Evolutionary conservation across 352 stramenopile species (phyloP).

Genomic region (Blastocystis sp.): DNA sequence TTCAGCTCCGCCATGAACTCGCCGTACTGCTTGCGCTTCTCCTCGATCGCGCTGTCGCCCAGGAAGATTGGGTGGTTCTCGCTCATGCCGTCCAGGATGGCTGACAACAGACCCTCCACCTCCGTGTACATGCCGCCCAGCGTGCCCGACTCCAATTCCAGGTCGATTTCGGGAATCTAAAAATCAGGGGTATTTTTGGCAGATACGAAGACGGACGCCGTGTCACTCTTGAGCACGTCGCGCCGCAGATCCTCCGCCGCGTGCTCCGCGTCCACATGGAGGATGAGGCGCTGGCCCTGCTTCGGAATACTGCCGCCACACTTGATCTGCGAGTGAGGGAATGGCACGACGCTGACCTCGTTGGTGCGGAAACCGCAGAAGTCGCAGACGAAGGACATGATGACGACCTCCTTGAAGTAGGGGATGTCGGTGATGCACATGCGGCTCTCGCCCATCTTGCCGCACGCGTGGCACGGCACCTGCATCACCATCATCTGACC

Average conservation of each 20-base stretch:
- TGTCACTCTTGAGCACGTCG: slow-evolving; percentile 88
- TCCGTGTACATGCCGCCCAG: slow-evolving; percentile 86
- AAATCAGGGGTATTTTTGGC: slow-evolving; percentile 73
- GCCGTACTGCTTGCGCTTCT: slow-evolving; percentile 62
- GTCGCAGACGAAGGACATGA: slow-evolving; percentile 87
- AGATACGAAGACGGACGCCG: slow-evolving; percentile 73
- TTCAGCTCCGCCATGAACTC: slow-evolving; percentile 74
- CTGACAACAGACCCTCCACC: slow-evolving; percentile 84
- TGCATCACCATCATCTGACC: slow-evolving; percentile 80
- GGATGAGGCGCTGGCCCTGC: slow-evolving; percentile 79
- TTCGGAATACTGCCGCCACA: slow-evolving; percentile 64
- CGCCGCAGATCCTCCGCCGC: slow-evolving; percentile 78
- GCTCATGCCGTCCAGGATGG: slow-evolving; percentile 80
- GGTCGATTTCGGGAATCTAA: slow-evolving; percentile 84
- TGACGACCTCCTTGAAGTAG: slow-evolving; percentile 88
- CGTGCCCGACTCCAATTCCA: slow-evolving; percentile 84
- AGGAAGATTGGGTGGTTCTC: slow-evolving; percentile 81
- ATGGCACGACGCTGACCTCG: slow-evolving; percentile 72
- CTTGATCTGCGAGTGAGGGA: slow-evolving; percentile 78
- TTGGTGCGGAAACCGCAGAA: slow-evolving; percentile 86
- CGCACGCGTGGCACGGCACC: slow-evolving; percentile 80
- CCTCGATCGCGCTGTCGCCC: slow-evolving; percentile 74
- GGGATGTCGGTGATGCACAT: slow-evolving; percentile 89
- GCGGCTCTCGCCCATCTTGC: slow-evolving; percentile 76
- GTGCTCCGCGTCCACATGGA: slow-evolving; percentile 74